Percentiles rank a stretch among this genome's conserved stretches.
Evolutionary conservation across 495 filamentous ascomycete genomes (phyloP).

Genomic region (Aspergillus ostianus): DNA sequence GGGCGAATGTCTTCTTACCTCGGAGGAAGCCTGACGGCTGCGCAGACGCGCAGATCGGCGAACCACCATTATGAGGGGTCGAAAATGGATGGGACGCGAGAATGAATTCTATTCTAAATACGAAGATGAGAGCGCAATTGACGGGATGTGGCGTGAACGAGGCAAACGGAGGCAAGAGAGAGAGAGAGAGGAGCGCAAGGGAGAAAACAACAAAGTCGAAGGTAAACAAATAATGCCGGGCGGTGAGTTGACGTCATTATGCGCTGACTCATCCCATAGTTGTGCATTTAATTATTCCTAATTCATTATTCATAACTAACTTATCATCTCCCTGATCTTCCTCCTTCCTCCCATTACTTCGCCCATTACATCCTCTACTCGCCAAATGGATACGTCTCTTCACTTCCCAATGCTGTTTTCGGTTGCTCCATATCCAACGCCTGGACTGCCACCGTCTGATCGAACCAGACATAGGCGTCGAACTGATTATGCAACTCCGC

Average conservation of each 20-base stretch:
- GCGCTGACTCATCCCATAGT: not conserved
- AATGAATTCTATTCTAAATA: not conserved
- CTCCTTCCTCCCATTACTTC: not conserved
- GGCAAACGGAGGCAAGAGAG: constrained; percentile 3
- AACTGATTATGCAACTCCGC: constrained; percentile 55
- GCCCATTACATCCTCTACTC: constrained; percentile 27
- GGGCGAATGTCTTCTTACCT: constrained; percentile 23
- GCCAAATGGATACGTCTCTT: constrained; percentile 60
- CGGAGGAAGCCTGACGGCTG: constrained; percentile 25
- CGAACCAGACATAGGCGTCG: constrained; percentile 58
- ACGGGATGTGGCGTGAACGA: constrained; percentile 1
- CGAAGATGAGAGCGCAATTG: not conserved
- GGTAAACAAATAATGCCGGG: constrained; percentile 25
- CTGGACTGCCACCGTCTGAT: constrained; percentile 49
- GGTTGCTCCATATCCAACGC: constrained; percentile 54
- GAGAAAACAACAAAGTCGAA: constrained; percentile 1
- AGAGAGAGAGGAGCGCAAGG: constrained; percentile 6
- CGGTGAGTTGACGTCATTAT: constrained; percentile 26
- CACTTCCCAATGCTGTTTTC: constrained; percentile 39
- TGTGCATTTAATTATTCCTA: not conserved
- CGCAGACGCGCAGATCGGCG: constrained; percentile 43
- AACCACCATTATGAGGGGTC: constrained; percentile 31
- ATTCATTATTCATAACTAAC: not conserved
- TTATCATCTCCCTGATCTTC: not conserved
- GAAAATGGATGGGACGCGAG: not conserved